Conservation (phyloP, 208 protist genomes). For the Zelonia costaricensis region DNA sequence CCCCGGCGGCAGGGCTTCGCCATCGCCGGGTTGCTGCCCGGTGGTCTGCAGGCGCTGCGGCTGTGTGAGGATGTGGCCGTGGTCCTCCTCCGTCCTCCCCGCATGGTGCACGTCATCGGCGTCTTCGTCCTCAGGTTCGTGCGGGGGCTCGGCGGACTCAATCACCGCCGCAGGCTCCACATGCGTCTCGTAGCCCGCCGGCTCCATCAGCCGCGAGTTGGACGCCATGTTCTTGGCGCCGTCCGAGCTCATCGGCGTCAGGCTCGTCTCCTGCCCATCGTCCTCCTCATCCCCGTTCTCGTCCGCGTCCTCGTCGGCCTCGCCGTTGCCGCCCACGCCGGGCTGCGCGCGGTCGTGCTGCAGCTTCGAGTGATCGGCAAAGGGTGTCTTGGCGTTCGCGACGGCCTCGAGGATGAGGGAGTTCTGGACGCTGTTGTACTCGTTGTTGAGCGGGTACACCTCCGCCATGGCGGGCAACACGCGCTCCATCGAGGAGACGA, state of each 20-base stretch:
- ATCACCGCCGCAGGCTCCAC: conserved; percentile 2
- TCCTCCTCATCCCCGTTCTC: conserved; percentile 6
- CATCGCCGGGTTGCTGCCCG: background rate
- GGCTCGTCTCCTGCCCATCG: conserved; percentile 8
- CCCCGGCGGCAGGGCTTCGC: no score
- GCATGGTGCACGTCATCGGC: conserved; percentile 13
- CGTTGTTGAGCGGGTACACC: conserved; percentile 59
- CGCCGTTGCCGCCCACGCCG: background rate
- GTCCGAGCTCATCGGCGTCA: conserved; percentile 14
- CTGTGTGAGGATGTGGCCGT: conserved; percentile 34
- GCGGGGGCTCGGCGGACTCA: conserved; percentile 14
- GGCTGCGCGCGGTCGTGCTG: conserved; percentile 1
- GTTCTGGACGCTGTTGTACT: conserved; percentile 63
- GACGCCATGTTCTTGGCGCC: background rate
- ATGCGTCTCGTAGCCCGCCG: conserved; percentile 12
- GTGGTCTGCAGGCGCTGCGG: conserved; percentile 24
- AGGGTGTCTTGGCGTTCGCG: conserved; percentile 32
- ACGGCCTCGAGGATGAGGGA: conserved; percentile 54
- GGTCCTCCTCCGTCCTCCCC: conserved; percentile 25
- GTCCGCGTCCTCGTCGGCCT: conserved; percentile 6
- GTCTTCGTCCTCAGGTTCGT: conserved; percentile 10
- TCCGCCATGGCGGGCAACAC: conserved; percentile 56
- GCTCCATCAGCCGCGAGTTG: conserved; percentile 15
- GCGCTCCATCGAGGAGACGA: conserved; percentile 40
- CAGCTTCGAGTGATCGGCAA: conserved; percentile 36